phyloP scores from a whole-genome alignment of 805 yeast genomes.

The Pichia paraexigua region DNA sequence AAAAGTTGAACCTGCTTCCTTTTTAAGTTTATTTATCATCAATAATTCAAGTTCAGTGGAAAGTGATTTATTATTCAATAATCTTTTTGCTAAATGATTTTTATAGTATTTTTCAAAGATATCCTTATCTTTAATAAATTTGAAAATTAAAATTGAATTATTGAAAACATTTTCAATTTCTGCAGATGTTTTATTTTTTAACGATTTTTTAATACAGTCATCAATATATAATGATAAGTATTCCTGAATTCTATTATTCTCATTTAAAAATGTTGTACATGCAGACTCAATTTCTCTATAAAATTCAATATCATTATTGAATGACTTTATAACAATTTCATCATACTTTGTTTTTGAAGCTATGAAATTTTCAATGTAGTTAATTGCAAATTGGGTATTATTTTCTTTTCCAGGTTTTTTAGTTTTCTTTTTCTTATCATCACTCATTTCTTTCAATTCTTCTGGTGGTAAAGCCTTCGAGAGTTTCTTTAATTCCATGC shows the following conservation, averaged over 20 bases:
- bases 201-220: slow-evolving; percentile 42
- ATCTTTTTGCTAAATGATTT: slow-evolving; percentile 76
- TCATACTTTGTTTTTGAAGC: slow-evolving; percentile 44
- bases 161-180: slow-evolving; percentile 41
- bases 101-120: slow-evolving; percentile 79
- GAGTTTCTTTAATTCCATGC: slow-evolving; percentile 29
- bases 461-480: slow-evolving; percentile 14
- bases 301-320: slow-evolving; percentile 40
- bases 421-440: slow-evolving; percentile 15
- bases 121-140: slow-evolving; percentile 74
- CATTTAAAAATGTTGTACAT: slow-evolving; percentile 53
- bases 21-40: slow-evolving; percentile 58
- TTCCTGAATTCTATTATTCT: slow-evolving; percentile 38
- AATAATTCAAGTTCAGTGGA: slow-evolving; percentile 60
- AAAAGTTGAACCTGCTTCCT: slow-evolving; percentile 72
- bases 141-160: slow-evolving; percentile 53
- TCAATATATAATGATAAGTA: slow-evolving; percentile 52
- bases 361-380: slow-evolving; percentile 59
- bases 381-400: slow-evolving; percentile 47
- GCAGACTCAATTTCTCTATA: slow-evolving; percentile 53
- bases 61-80: slow-evolving; percentile 40
- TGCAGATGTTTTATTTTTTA: slow-evolving; percentile 39
- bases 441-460: slow-evolving; percentile 11
- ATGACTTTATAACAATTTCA: slow-evolving; percentile 38
- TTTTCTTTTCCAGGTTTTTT: slow-evolving; percentile 24